Conservation (phyloP, 306 rosid species). For the Fagus sylvatica region DNA sequence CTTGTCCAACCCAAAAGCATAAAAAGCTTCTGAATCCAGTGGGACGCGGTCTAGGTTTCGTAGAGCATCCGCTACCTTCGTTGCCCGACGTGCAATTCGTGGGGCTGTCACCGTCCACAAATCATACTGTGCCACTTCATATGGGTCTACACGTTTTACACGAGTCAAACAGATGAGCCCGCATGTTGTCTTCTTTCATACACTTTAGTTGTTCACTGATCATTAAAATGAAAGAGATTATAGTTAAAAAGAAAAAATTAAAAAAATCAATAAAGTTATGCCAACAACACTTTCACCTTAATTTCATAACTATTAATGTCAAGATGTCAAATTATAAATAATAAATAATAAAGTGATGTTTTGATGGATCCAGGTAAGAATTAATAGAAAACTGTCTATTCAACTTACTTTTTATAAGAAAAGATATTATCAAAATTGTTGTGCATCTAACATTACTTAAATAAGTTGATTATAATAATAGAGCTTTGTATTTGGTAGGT, state of each 20-base stretch:
- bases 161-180: conserved; percentile 17
- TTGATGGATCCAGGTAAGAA: no score
- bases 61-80: conserved; percentile 19
- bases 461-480: not conserved
- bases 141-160: conserved; percentile 40
- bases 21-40: not conserved
- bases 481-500: conserved; percentile 12
- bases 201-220: not conserved
- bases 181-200: conserved; percentile 6
- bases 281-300: no score
- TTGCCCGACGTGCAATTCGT: conserved; percentile 16
- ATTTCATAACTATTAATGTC: no score
- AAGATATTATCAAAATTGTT: no score
- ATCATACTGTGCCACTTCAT: conserved; percentile 21
- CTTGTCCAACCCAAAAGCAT: not conserved
- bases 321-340: no score
- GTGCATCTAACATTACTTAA: no score
- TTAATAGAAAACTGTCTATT: no score
- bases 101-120: not conserved
- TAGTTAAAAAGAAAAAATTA: not conserved
- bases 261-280: no score
- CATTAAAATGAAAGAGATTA: not conserved
- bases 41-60: conserved; percentile 24
- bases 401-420: no score
- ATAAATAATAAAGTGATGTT: no score